phyloP scores from a whole-genome alignment of 176 grass and related monocot species.

The Ensete glaucum region DNA sequence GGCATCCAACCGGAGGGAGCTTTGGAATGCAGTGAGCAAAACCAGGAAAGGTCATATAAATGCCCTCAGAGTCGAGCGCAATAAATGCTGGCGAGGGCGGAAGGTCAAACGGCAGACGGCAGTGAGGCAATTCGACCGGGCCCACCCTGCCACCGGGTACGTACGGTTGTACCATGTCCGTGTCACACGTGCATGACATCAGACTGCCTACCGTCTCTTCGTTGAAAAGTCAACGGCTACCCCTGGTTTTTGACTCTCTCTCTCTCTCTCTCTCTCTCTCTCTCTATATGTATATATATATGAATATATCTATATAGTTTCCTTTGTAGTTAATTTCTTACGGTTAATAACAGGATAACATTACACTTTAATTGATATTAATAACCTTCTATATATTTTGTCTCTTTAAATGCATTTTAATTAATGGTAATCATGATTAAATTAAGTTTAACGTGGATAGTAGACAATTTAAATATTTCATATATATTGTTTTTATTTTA shows the following conservation, averaged over 20 bases:
- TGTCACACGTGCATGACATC: not conserved
- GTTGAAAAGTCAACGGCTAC: not conserved
- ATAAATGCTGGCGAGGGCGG: not conserved
- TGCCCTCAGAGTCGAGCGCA: not conserved
- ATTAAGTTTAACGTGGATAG: no score
- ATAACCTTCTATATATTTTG: no score
- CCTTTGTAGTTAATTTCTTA: no score
- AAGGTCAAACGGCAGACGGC: not conserved
- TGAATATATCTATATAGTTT: no score
- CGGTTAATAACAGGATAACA: no score
- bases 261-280: not conserved
- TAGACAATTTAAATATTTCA: no score
- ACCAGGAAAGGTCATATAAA: not conserved
- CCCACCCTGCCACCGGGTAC: not conserved
- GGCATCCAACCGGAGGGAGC: no score
- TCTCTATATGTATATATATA: not conserved
- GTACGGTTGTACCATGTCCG: not conserved
- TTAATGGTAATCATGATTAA: no score
- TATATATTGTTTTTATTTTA: no score
- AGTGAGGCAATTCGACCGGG: not conserved
- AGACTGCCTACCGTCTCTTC: not conserved
- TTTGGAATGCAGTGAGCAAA: not conserved
- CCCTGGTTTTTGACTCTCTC: not conserved
- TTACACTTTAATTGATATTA: no score
- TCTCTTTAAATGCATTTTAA: no score